A percentile compares a stretch with the other conserved stretches of the same genome.
phyloP scores from a whole-genome alignment of 2,329 filamentous ascomycete genomes.

The Penicillium sp. region DNA sequence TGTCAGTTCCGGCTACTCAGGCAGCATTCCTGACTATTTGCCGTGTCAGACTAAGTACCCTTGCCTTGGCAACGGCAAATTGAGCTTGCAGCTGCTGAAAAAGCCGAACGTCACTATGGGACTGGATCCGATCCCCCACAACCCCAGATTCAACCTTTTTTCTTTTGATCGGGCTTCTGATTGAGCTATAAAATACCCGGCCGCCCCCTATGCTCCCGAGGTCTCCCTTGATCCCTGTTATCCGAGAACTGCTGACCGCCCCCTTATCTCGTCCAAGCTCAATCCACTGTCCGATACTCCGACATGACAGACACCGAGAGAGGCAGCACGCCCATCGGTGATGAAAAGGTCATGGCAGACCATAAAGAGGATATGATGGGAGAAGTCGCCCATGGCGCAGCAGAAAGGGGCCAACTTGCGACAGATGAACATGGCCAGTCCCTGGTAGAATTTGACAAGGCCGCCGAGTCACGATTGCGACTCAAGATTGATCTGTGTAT shows the following conservation, averaged over 20 bases:
- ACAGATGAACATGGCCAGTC: constrained; percentile 47
- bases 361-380: constrained; percentile 14
- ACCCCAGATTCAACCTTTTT: background rate
- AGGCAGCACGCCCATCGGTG: constrained; percentile 9
- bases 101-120: background rate
- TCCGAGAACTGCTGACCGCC: background rate
- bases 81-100: background rate
- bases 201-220: background rate
- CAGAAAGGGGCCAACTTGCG: constrained; percentile 40
- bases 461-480: constrained; percentile 50
- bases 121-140: constrained; percentile 3
- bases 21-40: background rate
- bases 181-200: constrained; percentile 4
- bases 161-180: background rate
- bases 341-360: constrained; percentile 18
- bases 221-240: background rate
- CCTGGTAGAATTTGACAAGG: constrained; percentile 48
- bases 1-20: background rate
- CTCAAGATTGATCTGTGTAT: constrained; percentile 59
- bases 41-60: background rate
- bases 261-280: background rate
- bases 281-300: background rate
- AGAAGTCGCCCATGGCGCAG: constrained; percentile 30
- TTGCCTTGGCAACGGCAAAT: constrained; percentile 11
- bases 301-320: constrained; percentile 7